Conservation (phyloP, 2,329 filamentous ascomycete genomes). For the Penicillium sp. region DNA sequence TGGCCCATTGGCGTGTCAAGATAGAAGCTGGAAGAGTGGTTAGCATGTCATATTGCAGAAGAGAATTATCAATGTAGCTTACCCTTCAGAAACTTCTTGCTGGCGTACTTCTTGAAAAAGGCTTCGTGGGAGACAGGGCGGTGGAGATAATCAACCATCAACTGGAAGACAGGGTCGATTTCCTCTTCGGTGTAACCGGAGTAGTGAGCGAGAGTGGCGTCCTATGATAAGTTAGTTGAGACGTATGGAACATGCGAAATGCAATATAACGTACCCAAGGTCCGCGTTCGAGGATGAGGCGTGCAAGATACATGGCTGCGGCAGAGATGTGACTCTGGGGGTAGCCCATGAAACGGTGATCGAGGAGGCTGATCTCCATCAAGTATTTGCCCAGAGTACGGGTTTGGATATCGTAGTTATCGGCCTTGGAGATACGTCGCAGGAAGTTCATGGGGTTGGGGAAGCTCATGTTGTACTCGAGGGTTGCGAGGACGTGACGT, state of each 20-base stretch:
- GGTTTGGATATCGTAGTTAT: conserved; percentile 98
- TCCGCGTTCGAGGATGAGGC: conserved; percentile 84
- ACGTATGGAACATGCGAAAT: neutral
- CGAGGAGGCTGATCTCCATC: conserved; percentile 92
- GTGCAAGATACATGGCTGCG: conserved; percentile 90
- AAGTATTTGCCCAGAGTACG: conserved; percentile 96
- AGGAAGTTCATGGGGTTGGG: conserved; percentile 99
- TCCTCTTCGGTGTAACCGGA: conserved; percentile 90
- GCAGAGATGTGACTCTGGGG: conserved; percentile 88
- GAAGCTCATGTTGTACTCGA: conserved; percentile 97
- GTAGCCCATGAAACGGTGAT: conserved; percentile 89
- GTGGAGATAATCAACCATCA: conserved; percentile 96
- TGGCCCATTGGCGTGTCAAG: conserved; percentile 87
- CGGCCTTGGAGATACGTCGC: conserved; percentile 95
- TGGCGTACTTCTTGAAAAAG: conserved; percentile 99
- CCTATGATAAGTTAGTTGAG: conserved; percentile 48
- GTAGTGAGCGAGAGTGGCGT: conserved; percentile 83
- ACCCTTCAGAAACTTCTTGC: conserved; percentile 99
- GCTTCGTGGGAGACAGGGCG: conserved; percentile 89
- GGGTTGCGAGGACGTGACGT: conserved; percentile 82
- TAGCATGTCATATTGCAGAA: conserved; percentile 8
- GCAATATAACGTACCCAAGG: conserved; percentile 69
- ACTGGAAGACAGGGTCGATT: conserved; percentile 83
- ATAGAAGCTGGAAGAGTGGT: conserved; percentile 67
- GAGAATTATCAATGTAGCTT: conserved; percentile 34